phyloP scores from a whole-genome alignment of 768 basidiomycete species.

The Pholiota microspora region DNA sequence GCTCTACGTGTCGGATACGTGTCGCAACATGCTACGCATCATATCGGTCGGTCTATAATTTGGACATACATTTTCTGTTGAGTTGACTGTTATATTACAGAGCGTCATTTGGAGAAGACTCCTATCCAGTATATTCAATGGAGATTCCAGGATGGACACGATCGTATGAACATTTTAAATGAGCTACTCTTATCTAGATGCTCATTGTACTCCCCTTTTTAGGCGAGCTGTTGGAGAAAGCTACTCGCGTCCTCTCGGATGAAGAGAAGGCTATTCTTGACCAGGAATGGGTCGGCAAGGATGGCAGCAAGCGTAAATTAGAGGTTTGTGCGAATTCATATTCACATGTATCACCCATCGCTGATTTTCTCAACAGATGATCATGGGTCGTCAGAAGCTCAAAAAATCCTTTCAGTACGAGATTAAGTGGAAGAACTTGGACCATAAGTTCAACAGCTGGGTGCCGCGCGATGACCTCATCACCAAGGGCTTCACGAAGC shows the following conservation, averaged over 20 bases:
- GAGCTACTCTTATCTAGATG: constrained; percentile 9
- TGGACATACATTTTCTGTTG: neutral
- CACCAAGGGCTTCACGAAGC: constrained; percentile 82
- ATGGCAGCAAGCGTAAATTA: constrained; percentile 86
- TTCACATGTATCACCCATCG: neutral
- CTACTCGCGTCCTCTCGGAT: constrained; percentile 83
- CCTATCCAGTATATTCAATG: constrained; percentile 97
- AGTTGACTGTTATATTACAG: constrained; percentile 31
- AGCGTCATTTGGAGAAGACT: constrained; percentile 94
- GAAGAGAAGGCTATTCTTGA: constrained; percentile 81
- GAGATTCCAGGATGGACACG: constrained; percentile 98
- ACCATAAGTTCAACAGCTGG: constrained; percentile 90
- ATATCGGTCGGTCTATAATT: constrained; percentile 74
- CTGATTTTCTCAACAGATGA: constrained; percentile 41
- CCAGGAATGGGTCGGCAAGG: constrained; percentile 86
- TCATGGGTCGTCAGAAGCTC: constrained; percentile 95
- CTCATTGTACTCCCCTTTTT: neutral
- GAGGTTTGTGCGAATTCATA: constrained; percentile 52
- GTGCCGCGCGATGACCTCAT: constrained; percentile 85
- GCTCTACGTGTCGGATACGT: constrained; percentile 94
- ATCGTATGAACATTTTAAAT: constrained; percentile 55
- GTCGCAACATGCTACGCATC: constrained; percentile 97
- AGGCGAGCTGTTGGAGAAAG: constrained; percentile 91
- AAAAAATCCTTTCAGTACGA: constrained; percentile 97
- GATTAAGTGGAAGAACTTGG: constrained; percentile 80